These are phyloP conservation scores for Xanthoconium stramineum DNA, from an alignment of 768 basidiomycete genomes.

Conservation along the genomic window DNA sequence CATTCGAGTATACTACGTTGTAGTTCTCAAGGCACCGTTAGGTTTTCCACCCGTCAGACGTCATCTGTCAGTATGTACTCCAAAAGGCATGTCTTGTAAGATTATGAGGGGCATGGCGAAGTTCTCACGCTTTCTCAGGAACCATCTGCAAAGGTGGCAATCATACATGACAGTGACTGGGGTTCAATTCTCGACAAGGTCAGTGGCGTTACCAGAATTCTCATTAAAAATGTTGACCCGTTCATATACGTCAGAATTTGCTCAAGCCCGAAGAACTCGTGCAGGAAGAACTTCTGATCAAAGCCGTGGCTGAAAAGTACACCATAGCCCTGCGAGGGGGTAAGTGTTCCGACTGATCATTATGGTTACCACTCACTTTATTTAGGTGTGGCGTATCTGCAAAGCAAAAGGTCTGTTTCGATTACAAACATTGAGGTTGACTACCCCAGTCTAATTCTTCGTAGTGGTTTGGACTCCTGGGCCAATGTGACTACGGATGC, in stretches of 20 bases:
- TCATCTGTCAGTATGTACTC: constrained; percentile 25
- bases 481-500: not conserved
- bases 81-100: constrained; percentile 7
- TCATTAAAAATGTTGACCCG: not conserved
- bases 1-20: not conserved
- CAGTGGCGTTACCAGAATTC: not conserved
- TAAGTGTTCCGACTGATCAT: not conserved
- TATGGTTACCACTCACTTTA: not conserved
- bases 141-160: constrained; percentile 22
- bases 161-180: constrained; percentile 26
- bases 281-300: constrained; percentile 7
- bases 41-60: constrained; percentile 25
- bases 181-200: constrained; percentile 16
- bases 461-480: not conserved
- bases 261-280: constrained; percentile 12
- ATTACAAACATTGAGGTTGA: not conserved
- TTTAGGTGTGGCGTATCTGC: constrained; percentile 19
- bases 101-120: not conserved
- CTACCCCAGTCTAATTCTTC: not conserved
- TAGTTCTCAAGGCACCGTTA: constrained; percentile 2
- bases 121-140: constrained; percentile 3
- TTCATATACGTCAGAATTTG: not conserved
- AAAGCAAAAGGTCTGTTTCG: constrained; percentile 14
- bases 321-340: constrained; percentile 5
- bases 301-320: constrained; percentile 12